Evolutionary conservation across 2,329 filamentous ascomycete species (phyloP).

Genomic region (Diaporthe ampelina): DNA sequence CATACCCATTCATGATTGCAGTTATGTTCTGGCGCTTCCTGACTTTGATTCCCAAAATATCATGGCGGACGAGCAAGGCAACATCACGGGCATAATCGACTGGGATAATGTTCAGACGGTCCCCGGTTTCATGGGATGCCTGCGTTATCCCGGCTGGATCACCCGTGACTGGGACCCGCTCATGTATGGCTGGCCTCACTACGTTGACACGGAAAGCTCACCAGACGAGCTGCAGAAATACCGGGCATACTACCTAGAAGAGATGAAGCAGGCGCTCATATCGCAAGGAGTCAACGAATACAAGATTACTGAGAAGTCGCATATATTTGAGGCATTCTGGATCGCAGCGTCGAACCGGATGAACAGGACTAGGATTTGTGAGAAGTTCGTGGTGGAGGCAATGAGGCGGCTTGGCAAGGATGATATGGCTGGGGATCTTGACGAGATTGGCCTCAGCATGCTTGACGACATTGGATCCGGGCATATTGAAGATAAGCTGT

Average conservation of each 20-base stretch:
- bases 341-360: too few relatives aligned
- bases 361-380: too few relatives aligned
- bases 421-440: too few relatives aligned
- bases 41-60: not conserved
- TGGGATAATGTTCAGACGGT: slow-evolving; percentile 3
- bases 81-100: not conserved
- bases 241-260: not conserved
- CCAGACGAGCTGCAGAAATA: not conserved
- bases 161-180: slow-evolving; percentile 16
- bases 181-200: not conserved
- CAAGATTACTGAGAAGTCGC: too few relatives aligned
- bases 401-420: too few relatives aligned
- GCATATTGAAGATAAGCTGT: too few relatives aligned
- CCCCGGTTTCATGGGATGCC: not conserved
- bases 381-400: too few relatives aligned
- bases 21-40: not conserved
- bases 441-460: too few relatives aligned
- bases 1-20: not conserved
- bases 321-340: too few relatives aligned
- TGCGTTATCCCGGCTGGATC: slow-evolving; percentile 9
- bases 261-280: not conserved
- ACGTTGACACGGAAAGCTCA: not conserved
- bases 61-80: not conserved
- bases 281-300: not conserved
- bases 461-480: too few relatives aligned